These are phyloP conservation scores for Angomonas ambiguus DNA, from an alignment of 208 protist species.

Conservation along the genomic window DNA sequence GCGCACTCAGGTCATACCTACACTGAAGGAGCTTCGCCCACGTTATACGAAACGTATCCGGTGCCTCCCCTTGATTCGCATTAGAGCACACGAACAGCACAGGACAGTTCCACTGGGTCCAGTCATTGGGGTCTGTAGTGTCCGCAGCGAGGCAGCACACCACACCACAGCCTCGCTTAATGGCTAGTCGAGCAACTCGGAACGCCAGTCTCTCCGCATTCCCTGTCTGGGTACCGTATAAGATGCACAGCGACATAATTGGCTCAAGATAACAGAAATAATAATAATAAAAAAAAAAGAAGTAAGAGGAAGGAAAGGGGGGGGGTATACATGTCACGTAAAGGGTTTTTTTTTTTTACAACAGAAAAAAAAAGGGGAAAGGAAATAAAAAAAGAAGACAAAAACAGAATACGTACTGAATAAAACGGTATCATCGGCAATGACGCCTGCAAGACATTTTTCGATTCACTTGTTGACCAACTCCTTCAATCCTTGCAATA, in stretches of 20 bases:
- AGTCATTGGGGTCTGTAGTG: slow-evolving; percentile 41
- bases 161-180: slow-evolving; percentile 34
- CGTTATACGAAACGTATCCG: slow-evolving; percentile 61
- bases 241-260: slow-evolving; percentile 38
- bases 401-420: slow-evolving; percentile 13
- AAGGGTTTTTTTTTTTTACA: not conserved
- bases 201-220: slow-evolving; percentile 65
- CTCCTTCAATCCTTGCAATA: slow-evolving; percentile 43
- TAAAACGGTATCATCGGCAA: not conserved
- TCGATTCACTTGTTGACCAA: slow-evolving; percentile 12
- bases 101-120: slow-evolving; percentile 27
- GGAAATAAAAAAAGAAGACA: slow-evolving; percentile 11
- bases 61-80: slow-evolving; percentile 81
- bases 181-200: slow-evolving; percentile 45
- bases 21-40: slow-evolving; percentile 55
- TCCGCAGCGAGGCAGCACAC: slow-evolving; percentile 64
- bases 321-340: not conserved
- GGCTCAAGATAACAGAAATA: slow-evolving; percentile 10
- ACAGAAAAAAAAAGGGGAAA: slow-evolving; percentile 16
- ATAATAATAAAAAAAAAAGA: slow-evolving; percentile 7
- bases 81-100: slow-evolving; percentile 74
- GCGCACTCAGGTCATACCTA: slow-evolving; percentile 25
- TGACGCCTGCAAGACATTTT: not conserved
- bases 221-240: slow-evolving; percentile 83
- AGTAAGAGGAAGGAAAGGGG: not conserved